Evolutionary conservation across 2,329 filamentous ascomycete genomes (phyloP).

Genomic region (Westerdykella sp.): DNA sequence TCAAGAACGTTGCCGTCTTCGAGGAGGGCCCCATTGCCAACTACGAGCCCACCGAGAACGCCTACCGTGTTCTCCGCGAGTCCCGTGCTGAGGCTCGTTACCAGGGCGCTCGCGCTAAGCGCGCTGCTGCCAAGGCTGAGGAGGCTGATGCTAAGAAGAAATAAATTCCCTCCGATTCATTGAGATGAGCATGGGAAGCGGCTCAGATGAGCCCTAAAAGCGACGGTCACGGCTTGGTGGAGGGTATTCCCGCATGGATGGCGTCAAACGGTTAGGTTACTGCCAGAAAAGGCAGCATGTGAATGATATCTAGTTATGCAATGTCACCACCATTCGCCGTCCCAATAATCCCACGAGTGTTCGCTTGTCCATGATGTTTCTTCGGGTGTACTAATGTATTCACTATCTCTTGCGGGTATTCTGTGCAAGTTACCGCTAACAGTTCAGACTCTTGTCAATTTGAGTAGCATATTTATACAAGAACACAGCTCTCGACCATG

Average conservation of each 20-base stretch:
- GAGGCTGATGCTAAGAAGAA: conserved; percentile 75
- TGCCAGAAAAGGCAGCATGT: conserved; percentile 27
- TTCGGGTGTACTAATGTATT: no score
- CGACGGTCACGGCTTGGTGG: conserved; percentile 23
- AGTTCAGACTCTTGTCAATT: no score
- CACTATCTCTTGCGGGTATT: no score
- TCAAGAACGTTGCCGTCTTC: conserved; percentile 65
- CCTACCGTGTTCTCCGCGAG: conserved; percentile 78
- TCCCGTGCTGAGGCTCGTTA: conserved; percentile 78
- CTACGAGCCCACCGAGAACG: conserved; percentile 68
- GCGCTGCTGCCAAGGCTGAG: conserved; percentile 79
- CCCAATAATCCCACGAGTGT: not conserved
- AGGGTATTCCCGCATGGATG: conserved; percentile 32
- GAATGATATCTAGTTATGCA: conserved; percentile 35
- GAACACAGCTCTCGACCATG: no score
- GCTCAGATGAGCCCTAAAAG: conserved; percentile 28
- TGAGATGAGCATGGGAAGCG: conserved; percentile 17
- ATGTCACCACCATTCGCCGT: conserved; percentile 24
- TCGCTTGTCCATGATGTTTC: no score
- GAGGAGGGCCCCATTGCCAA: conserved; percentile 73
- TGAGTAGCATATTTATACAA: no score
- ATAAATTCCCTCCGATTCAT: conserved; percentile 46
- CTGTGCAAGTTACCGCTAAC: no score
- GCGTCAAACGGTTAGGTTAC: conserved; percentile 34
- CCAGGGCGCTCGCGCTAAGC: conserved; percentile 85